These are phyloP conservation scores for Aspergillus avenaceus DNA, from an alignment of 495 filamentous ascomycete species.

Conservation along the genomic window DNA sequence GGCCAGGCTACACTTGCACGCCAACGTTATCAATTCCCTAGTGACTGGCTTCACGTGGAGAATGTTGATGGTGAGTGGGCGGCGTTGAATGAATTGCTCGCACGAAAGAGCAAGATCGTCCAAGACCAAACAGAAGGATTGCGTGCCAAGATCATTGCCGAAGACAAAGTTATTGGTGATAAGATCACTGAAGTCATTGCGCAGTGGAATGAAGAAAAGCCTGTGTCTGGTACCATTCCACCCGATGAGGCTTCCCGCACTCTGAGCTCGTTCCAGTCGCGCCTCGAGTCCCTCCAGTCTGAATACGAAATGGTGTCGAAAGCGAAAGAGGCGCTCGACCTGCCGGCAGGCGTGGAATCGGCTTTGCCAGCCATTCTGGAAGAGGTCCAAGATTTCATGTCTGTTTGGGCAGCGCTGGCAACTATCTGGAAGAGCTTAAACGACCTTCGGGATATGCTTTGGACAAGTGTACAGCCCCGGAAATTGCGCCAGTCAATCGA, in stretches of 20 bases:
- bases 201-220: slow-evolving; percentile 94
- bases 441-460: slow-evolving; percentile 84
- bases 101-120: slow-evolving; percentile 86
- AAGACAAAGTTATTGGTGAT: slow-evolving; percentile 83
- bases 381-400: slow-evolving; percentile 98
- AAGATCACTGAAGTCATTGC: slow-evolving; percentile 78
- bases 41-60: slow-evolving; percentile 89
- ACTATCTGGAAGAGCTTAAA: slow-evolving; percentile 97
- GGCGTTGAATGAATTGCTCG: slow-evolving; percentile 80
- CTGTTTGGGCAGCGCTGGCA: slow-evolving; percentile 89
- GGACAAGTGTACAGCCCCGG: slow-evolving; percentile 88
- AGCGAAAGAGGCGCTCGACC: slow-evolving; percentile 92
- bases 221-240: slow-evolving; percentile 87
- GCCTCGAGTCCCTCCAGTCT: slow-evolving; percentile 74
- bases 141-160: slow-evolving; percentile 90
- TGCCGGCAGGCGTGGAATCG: slow-evolving; percentile 73
- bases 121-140: slow-evolving; percentile 93
- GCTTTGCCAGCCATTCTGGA: slow-evolving; percentile 78
- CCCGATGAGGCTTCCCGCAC: slow-evolving; percentile 80
- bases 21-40: slow-evolving; percentile 87
- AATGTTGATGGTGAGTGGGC: slow-evolving; percentile 94
- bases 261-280: slow-evolving; percentile 72
- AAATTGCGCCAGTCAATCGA: slow-evolving; percentile 88
- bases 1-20: slow-evolving; percentile 86
- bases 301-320: slow-evolving; percentile 93